Evolutionary conservation across 2,329 filamentous ascomycete species (phyloP), one percentile per base, ranked within the genome.

Genomic region (Salinomyces thailandicus): DNA sequence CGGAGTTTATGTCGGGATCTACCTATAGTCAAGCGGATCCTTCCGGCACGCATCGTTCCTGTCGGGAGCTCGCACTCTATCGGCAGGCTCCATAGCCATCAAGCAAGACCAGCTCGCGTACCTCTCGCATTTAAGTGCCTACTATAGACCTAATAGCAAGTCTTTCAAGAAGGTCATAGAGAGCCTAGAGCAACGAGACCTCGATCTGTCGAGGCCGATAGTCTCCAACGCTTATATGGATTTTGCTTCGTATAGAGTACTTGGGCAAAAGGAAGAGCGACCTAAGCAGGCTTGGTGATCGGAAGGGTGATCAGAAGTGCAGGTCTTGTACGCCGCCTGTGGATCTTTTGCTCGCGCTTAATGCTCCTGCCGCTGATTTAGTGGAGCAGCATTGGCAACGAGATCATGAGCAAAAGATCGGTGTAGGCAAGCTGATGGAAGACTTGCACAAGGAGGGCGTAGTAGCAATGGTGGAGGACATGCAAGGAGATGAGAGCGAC

Each of bases 1-100:
- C 54, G 75, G 81, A 0, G 68, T 94, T 0, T 94, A 93, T 56
- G 77, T 93, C 20, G 85, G 86, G 31, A 89, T 94, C 63, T 94
- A n/a, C n/a, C n/a, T n/a, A n/a, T n/a, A 94, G 55, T 75, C 81
- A 55, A 79, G 77, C 5, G 86, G 86, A 7, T 75, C 81, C 5
- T 94, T 94, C 53, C 86, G 94, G 51, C 86, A 94, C 60, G 85
- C 80, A 12, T 91, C 83, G 0, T 94, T 94, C 52, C 69, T 94
- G 1, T 81, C 86, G 40, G 87, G 86, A 14, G 72, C 77, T 11
- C 76, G 86, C 9, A 87, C 94, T 34, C 77, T 79, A 0, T 79
- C 85, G 0, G 86, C 86, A 3, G 87, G 87, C 0, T 66, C 86
- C 9, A 85, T 94, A 52, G 85, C 81, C 57, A 77, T 93, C 50